Base-by-base conservation (phyloP, 352 stramenopile species). In the Phytophthora pseudosyringae region DNA sequence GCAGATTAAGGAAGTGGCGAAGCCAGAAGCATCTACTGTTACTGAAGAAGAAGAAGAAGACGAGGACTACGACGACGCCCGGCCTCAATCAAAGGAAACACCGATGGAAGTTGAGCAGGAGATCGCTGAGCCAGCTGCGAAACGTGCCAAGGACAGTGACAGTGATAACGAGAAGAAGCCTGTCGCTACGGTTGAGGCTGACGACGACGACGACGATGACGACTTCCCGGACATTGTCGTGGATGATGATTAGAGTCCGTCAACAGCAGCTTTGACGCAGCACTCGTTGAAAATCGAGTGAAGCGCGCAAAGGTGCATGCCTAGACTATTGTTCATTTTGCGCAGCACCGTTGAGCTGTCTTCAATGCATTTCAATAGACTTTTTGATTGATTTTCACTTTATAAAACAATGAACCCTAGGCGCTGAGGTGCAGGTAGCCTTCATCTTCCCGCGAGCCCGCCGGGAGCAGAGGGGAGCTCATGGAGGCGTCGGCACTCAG, bases 211-310 rank as follows among this genome's bases (percentile, higher is more conserved):
- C 13, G 83, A 91, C 36, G 83, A 93, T 45, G 83, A 90, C 31
- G 85, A 94, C 53, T 93, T 95, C 59, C 87, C 87, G 1, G 84
- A 95, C 46, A 95, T 95, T 58, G 81, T 95, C 10, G 75, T 83
- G 40, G 83, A 89, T 55, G 84, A 94, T 49, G 75, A 86, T 15
- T 76, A 73, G 59, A 64, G 0, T 15, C 32, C 39, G 26, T 28
- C 45, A 28, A n/a, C 9, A 18, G 5, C 18, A 28, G 16, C 3
- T 12, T 46, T 38, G 36, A 18, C 25, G 21, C 11, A 57, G 21
- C 25, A 46, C 26, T 32, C 26, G n/a, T 50, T 8, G 21, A 45
- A 35, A 35, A 7, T 35, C 31, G 31, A 35, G 31, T 47, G 40
- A 10, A 31, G 3, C 29, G 13, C n/a, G 11, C 13, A 43, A 29